These are phyloP conservation scores for Tagetes erecta DNA, from an alignment of 129 eudicot species.

Conservation along the genomic window DNA sequence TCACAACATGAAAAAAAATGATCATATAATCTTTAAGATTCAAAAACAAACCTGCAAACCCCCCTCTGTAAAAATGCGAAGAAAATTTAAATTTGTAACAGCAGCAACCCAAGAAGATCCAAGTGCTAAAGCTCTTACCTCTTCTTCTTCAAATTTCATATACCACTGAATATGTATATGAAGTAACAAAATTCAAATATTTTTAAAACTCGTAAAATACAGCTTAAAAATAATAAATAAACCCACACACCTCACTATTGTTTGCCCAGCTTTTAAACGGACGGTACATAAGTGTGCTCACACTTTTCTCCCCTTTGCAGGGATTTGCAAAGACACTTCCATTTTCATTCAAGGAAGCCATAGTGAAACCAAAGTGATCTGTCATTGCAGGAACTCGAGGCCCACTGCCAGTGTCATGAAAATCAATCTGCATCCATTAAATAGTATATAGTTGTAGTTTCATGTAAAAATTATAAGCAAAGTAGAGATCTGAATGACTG, in stretches of 20 bases:
- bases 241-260: conserved; percentile 84
- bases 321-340: conserved; percentile 95
- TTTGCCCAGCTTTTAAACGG: conserved; percentile 96
- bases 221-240: neutral
- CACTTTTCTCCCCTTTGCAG: conserved; percentile 85
- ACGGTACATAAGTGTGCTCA: conserved; percentile 97
- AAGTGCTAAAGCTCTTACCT: conserved; percentile 91
- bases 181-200: conserved; percentile 6
- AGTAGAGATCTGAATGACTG: neutral
- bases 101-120: conserved; percentile 96
- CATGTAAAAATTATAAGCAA: neutral
- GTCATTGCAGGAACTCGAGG: conserved; percentile 97
- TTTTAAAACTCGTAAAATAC: neutral
- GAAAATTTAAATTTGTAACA: conserved; percentile 76
- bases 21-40: conserved; percentile 1
- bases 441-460: conserved; percentile 11
- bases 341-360: conserved; percentile 88
- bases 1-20: conserved; percentile 5
- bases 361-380: conserved; percentile 93
- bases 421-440: conserved; percentile 67
- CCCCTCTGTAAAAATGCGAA: conserved; percentile 85
- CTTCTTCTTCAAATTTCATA: conserved; percentile 94
- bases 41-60: conserved; percentile 80
- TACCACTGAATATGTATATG: conserved; percentile 66
- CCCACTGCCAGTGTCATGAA: conserved; percentile 96